Percentiles rank a stretch among this genome's conserved stretches.
These are phyloP conservation scores for Botryotinia convoluta DNA, from an alignment of 2,329 filamentous ascomycete species.

Conservation along the genomic window DNA sequence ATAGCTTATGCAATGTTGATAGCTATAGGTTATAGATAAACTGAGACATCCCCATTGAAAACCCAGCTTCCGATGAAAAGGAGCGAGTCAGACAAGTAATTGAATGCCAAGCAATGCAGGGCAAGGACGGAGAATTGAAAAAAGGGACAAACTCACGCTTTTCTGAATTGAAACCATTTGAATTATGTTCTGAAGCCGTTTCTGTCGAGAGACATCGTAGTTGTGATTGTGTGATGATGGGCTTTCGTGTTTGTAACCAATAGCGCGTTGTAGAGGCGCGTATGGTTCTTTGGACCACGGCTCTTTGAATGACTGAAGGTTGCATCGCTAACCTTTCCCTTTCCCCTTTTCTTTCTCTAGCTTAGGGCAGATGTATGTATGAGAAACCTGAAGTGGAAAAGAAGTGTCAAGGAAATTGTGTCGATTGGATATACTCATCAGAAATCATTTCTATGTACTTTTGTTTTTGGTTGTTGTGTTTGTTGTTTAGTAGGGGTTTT, in stretches of 20 bases:
- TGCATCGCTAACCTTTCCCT: constrained; percentile 5
- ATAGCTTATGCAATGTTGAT: not conserved
- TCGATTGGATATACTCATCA: not conserved
- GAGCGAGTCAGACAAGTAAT: not conserved
- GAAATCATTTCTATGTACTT: not conserved
- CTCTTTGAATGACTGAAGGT: constrained; percentile 4
- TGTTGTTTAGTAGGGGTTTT: not conserved
- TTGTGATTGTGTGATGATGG: constrained; percentile 12
- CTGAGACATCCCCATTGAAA: constrained; percentile 11
- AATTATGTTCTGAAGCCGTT: not conserved
- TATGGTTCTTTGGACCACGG: not conserved
- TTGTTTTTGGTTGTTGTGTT: not conserved
- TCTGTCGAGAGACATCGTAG: constrained; percentile 4
- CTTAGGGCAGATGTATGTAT: not conserved
- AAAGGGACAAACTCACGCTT: constrained; percentile 1
- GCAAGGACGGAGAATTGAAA: not conserved
- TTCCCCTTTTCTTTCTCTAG: not conserved
- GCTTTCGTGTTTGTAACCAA: constrained; percentile 15
- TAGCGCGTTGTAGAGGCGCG: constrained; percentile 10
- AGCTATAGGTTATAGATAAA: not conserved
- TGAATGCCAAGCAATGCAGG: constrained; percentile 4
- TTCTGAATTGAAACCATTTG: not conserved
- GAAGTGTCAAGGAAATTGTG: not conserved
- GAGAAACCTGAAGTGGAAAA: not conserved
- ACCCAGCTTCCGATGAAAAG: not conserved